Percentiles rank a stretch among this genome's conserved stretches.
phyloP scores from a whole-genome alignment of 345 rosid species.

The Melaleuca quinquenervia region DNA sequence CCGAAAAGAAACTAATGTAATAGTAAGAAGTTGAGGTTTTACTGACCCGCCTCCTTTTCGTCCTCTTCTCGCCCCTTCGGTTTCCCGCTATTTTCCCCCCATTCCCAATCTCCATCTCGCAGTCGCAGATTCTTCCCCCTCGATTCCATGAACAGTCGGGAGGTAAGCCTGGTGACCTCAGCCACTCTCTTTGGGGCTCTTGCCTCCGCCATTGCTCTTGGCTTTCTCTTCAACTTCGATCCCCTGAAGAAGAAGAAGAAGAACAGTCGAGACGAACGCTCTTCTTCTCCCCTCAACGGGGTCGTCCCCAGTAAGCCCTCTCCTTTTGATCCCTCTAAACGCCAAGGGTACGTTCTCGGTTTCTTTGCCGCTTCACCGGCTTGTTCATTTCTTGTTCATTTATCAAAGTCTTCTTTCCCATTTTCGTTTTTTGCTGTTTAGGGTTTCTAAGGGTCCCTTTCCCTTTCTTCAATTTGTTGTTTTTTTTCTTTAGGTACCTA shows the following conservation, averaged over 20 bases:
- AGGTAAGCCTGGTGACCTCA: slow-evolving; percentile 41
- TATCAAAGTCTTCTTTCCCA: background rate
- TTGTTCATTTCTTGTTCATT: background rate
- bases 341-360: slow-evolving; percentile 45
- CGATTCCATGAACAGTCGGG: slow-evolving; percentile 46
- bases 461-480: background rate
- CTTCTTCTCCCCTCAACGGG: slow-evolving; percentile 16
- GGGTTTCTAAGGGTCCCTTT: background rate
- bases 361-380: background rate
- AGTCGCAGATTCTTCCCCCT: background rate
- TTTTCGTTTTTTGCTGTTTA: background rate
- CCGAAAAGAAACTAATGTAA: too few species aligned
- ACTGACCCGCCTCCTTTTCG: too few species aligned
- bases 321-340: slow-evolving; percentile 73
- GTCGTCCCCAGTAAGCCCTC: slow-evolving; percentile 19
- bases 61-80: background rate
- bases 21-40: too few species aligned
- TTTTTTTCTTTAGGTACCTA: slow-evolving; percentile 32
- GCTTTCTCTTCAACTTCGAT: slow-evolving; percentile 27
- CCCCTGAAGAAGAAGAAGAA: background rate
- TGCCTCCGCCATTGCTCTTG: slow-evolving; percentile 47
- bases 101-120: background rate
- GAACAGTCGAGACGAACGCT: background rate
- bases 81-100: background rate
- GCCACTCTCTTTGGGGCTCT: slow-evolving; percentile 61